phyloP scores from a whole-genome alignment of 768 basidiomycete species.

The Chalciporus piperatus region DNA sequence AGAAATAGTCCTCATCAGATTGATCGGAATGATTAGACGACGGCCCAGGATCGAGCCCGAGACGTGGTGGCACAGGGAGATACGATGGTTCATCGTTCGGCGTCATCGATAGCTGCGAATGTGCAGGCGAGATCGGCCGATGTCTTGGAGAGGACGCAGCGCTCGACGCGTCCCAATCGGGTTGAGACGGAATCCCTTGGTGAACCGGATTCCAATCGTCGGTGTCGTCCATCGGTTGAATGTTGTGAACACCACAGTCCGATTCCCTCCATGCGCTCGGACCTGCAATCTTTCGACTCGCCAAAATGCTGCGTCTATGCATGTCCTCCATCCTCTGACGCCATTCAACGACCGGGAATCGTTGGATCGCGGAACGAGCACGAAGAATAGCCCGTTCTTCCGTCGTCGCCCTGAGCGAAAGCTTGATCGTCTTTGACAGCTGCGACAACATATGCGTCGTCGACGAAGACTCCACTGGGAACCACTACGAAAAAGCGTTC shows the following conservation, averaged over 20 bases:
- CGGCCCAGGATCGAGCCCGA: slow-evolving; percentile 28
- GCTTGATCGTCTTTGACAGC: slow-evolving; percentile 89
- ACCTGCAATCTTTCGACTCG: slow-evolving; percentile 68
- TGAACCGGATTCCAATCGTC: slow-evolving; percentile 80
- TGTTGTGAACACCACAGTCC: slow-evolving; percentile 51
- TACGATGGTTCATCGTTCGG: slow-evolving; percentile 41
- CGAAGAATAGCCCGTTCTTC: slow-evolving; percentile 91
- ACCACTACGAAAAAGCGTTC: slow-evolving; percentile 60
- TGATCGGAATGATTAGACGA: slow-evolving; percentile 45
- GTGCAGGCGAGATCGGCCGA: slow-evolving; percentile 55
- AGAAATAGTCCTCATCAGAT: slow-evolving; percentile 61
- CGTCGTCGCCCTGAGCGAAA: slow-evolving; percentile 86
- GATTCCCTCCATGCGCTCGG: slow-evolving; percentile 74
- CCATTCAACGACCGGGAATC: slow-evolving; percentile 98
- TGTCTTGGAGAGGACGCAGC: slow-evolving; percentile 39
- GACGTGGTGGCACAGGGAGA: slow-evolving; percentile 35
- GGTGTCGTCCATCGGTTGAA: slow-evolving; percentile 54
- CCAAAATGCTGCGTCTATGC: slow-evolving; percentile 78
- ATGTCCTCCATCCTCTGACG: slow-evolving; percentile 94
- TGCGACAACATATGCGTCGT: slow-evolving; percentile 95
- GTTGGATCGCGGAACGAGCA: slow-evolving; percentile 90
- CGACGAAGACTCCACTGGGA: slow-evolving; percentile 91
- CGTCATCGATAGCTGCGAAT: slow-evolving; percentile 61
- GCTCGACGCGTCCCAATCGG: slow-evolving; percentile 75
- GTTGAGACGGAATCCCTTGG: slow-evolving; percentile 63